Base-by-base conservation (phyloP, 306 rosid genomes). In the Comarum palustre region DNA sequence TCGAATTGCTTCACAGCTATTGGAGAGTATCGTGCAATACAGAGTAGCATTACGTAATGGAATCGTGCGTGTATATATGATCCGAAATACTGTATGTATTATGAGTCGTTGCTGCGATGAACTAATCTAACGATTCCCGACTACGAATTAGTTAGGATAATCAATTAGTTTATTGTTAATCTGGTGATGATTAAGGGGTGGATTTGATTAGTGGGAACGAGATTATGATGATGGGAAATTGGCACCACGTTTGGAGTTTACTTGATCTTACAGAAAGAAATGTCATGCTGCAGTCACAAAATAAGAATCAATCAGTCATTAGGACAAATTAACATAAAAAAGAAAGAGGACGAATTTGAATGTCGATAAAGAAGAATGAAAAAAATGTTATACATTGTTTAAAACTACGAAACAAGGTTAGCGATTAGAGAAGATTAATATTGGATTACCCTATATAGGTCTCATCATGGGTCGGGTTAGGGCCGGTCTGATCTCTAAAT, bases 161-260 rank as follows among this genome's bases (percentile, higher is more conserved):
- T 54, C 4, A n/a, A 20, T n/a, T 20, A 8, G 1, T 22, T 3
- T 25, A 57, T 9, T 12, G 3, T 12, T 25, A 57, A 25, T 4
- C 34, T 13, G 25, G 13, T 57, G 36, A 57, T 57, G 36, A 57
- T 22, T 4, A 1, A 57, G 16, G 63, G 29, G 17, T 2, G 1
- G 8, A 52, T n/a, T n/a, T 24, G 24, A 55, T 55, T 20, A 55
- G 61, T 8, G n/a, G 19, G 41, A 14, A 15, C 2, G 41, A 38
- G 43, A 39, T 7, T 8, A 29, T 69, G 2, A 36, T 32, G 8
- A 25, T 38, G 63, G 43, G 3, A 77, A 57, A 68, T 65, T 71
- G 80, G 68, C 27, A 78, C 43, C 48, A 36, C 32, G 38, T 77
- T 57, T 57, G 31, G 72, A 59, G 69, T 72, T 78, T 59, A 69